Evolutionary conservation across 2,329 filamentous ascomycete species (phyloP), one percentile per base, ranked within the genome.

Genomic region (Talaromyces piceae): DNA sequence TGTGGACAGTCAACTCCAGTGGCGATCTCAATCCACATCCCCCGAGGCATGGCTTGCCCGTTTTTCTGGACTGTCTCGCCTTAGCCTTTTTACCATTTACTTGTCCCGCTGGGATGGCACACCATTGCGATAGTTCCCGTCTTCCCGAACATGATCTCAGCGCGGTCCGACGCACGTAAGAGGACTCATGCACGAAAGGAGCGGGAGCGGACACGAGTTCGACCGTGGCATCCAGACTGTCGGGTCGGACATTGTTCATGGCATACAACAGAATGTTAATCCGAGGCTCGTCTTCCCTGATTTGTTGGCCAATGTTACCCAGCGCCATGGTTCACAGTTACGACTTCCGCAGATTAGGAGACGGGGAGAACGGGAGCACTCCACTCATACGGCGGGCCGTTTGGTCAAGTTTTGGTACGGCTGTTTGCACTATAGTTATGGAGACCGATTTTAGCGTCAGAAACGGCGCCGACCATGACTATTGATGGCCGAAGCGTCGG

Each of bases 91-190:
- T 37, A n/a, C 13, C 9, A 45, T 45, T 27, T 52, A 39, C 50
- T 37, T 37, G 33, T 37, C 33, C 54, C 49, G 33, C 52, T 51
- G 44, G 49, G 43, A 45, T 52, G 54, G 52, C 46, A 41, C 54
- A 46, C 52, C 54, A 54, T 45, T 48, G 41, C 41, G 33, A 54
- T 56, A 56, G 54, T 47, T 50, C 54, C 54, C 54, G 54, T 31
- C 39, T 56, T 46, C 41, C 45, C 45, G 44, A 39, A 47, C 31
- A 45, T 33, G 27, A 54, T 54, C 49, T 43, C 44, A 45, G 44
- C 45, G 45, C 44, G 45, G 37, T 47, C 45, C 45, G 49, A 54
- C 48, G 51, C 54, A 56, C 45, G 51, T 54, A 41, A 56, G 49
- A 37, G n/a, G 47, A 46, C 26, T 47, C 43, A 56, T 56, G 54